Percentiles rank a stretch among this genome's conserved stretches.
Conservation (phyloP, 2,329 filamentous ascomycete species). For the Fusarium vanettenii region DNA sequence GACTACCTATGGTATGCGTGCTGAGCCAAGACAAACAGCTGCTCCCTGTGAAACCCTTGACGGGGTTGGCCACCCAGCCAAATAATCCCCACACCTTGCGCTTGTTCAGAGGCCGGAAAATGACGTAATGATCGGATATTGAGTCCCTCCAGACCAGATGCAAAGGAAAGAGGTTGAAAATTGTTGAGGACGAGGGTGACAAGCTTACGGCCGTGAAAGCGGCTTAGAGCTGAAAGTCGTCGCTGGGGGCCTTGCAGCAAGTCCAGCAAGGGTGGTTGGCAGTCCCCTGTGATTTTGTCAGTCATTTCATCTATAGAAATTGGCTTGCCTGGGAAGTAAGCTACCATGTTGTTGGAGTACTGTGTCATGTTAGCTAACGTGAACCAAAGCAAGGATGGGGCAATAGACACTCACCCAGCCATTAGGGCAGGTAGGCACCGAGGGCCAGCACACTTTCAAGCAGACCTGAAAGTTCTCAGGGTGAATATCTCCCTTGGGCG, state of each 20-base stretch:
- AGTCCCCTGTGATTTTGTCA: conserved; percentile 7
- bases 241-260: conserved; percentile 7
- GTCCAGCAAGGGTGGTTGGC: conserved; percentile 14
- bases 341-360: conserved; percentile 17
- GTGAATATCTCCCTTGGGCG: neutral
- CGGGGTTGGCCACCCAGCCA: neutral
- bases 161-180: neutral
- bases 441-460: neutral
- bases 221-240: neutral
- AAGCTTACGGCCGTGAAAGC: neutral
- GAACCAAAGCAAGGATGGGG: accelerated
- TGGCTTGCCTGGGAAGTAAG: neutral
- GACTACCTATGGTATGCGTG: neutral
- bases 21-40: neutral
- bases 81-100: neutral
- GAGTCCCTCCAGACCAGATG: no score
- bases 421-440: neutral
- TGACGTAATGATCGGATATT: neutral
- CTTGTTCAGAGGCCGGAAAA: neutral
- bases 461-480: neutral
- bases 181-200: neutral
- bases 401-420: conserved; percentile 13
- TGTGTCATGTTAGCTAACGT: neutral
- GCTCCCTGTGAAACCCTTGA: neutral
- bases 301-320: neutral